These are phyloP conservation scores for Yamadazyma mexicana DNA, from an alignment of 1,139 yeast genomes.

Conservation along the genomic window DNA sequence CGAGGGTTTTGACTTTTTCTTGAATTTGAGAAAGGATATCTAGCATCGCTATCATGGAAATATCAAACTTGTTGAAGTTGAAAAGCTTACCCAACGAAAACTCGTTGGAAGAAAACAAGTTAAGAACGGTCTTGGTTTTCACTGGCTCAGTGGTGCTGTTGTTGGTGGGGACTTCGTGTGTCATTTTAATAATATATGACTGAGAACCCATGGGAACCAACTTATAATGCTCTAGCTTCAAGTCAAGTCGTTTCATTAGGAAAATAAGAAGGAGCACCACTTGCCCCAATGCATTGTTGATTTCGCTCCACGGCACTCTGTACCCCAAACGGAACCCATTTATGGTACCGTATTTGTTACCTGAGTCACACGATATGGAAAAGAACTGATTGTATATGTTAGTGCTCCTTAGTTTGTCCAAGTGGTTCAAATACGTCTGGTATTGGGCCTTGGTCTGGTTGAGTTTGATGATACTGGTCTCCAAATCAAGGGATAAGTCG, in stretches of 20 bases:
- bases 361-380: slow-evolving; percentile 66
- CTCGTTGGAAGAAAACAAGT: slow-evolving; percentile 65
- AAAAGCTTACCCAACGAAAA: slow-evolving; percentile 68
- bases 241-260: slow-evolving; percentile 55
- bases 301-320: slow-evolving; percentile 83
- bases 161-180: slow-evolving; percentile 21
- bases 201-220: slow-evolving; percentile 84
- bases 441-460: slow-evolving; percentile 64
- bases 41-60: slow-evolving; percentile 73
- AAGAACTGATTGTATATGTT: slow-evolving; percentile 84
- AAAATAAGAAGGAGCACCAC: slow-evolving; percentile 69
- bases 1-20: slow-evolving; percentile 43
- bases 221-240: slow-evolving; percentile 59
- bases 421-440: slow-evolving; percentile 58
- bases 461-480: slow-evolving; percentile 49
- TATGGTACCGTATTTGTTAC: slow-evolving; percentile 80
- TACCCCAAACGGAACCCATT: slow-evolving; percentile 81
- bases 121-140: slow-evolving; percentile 30
- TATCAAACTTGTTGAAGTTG: slow-evolving; percentile 69
- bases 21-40: slow-evolving; percentile 64
- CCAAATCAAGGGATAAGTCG: slow-evolving; percentile 48
- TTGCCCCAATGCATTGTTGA: slow-evolving; percentile 92
- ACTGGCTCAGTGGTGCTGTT: slow-evolving; percentile 9
- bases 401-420: slow-evolving; percentile 68
- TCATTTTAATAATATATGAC: slow-evolving; percentile 67